Base-by-base conservation (phyloP, 2,329 filamentous ascomycete species). In the Fusarium acutatum region DNA sequence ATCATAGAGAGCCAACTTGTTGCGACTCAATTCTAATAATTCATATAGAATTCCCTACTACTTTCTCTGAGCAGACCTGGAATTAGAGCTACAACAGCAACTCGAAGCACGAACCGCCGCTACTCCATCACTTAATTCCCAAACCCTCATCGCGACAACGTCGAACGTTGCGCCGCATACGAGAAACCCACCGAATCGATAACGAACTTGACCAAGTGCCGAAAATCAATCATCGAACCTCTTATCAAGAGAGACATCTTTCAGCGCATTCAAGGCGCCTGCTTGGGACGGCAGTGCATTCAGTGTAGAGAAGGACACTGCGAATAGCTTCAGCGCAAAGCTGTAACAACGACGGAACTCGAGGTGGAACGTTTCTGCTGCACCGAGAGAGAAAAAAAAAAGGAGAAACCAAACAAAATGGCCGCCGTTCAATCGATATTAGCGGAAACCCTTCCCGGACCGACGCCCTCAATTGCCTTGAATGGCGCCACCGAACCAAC, bases 391-490 rank as follows among this genome's bases (percentile, higher is more conserved):
- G 41, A 63, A 35, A 41, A 41, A 43, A 52, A 28, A 28, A 20
- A 28, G n/a, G 30, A 47, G 49, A 53, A 61, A 40, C 18, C 24
- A 40, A 46, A 64, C 38, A 69, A 67, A 43, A 84, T 84, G 83
- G 82, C 83, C 60, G 81, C 83, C 14, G 82, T 84, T 44, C 81
- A 83, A 64, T 81, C 82, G 62, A 75, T 83, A 60, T 72, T 82
- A 53, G 74, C 80, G 49, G 81, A 79, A 47, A 77, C 82, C 35
- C 80, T 80, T 57, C 79, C 79, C 38, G 75, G 77, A 58, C 71
- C 81, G 37, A 72, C 63, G 15, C 68, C 76, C 52, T 60, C 69
- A 57, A 63, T 78, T 50, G 60, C 73, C 47, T 73, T 80, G 62
- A 77, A 79, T 53, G 75, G 75, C 37, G 60, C 75, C 47, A 64